Conservation (phyloP, 352 stramenopile genomes). For the Globisporangium lucens region DNA sequence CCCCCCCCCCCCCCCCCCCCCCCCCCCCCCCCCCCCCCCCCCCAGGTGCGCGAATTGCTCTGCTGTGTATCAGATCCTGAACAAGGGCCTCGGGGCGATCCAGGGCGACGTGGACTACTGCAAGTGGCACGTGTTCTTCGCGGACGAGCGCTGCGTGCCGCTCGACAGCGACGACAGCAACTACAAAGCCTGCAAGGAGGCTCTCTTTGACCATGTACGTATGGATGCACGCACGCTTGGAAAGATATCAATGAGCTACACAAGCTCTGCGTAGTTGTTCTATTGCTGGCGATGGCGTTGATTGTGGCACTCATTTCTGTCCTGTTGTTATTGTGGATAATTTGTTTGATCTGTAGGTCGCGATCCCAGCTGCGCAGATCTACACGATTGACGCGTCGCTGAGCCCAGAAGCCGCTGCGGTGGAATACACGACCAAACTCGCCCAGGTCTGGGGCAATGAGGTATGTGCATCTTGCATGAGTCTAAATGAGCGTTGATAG, state of each 20-base stretch:
- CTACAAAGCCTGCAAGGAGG: conserved; percentile 89
- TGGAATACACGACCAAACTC: conserved; percentile 76
- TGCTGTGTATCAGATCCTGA: conserved; percentile 53
- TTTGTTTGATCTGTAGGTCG: conserved; percentile 27
- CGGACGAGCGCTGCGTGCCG: conserved; percentile 96
- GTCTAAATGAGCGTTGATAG: background rate
- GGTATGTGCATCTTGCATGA: conserved; percentile 21
- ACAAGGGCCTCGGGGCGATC: conserved; percentile 75
- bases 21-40: too few species aligned
- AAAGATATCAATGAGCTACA: background rate
- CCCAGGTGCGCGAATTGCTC: background rate
- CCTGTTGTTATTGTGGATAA: background rate
- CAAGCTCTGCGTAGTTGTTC: background rate
- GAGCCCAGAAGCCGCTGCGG: conserved; percentile 56
- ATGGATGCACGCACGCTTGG: background rate
- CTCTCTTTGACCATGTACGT: conserved; percentile 85
- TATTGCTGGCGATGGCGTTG: background rate
- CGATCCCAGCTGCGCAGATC: conserved; percentile 80
- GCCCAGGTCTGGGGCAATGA: conserved; percentile 56
- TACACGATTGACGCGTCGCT: conserved; percentile 89
- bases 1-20: too few species aligned
- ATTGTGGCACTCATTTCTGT: background rate
- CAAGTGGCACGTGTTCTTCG: conserved; percentile 98
- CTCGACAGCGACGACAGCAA: conserved; percentile 94
- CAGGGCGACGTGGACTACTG: conserved; percentile 88